Evolutionary conservation across 768 basidiomycete genomes (phyloP).

Genomic region (Macrolepiota fuliginosa): DNA sequence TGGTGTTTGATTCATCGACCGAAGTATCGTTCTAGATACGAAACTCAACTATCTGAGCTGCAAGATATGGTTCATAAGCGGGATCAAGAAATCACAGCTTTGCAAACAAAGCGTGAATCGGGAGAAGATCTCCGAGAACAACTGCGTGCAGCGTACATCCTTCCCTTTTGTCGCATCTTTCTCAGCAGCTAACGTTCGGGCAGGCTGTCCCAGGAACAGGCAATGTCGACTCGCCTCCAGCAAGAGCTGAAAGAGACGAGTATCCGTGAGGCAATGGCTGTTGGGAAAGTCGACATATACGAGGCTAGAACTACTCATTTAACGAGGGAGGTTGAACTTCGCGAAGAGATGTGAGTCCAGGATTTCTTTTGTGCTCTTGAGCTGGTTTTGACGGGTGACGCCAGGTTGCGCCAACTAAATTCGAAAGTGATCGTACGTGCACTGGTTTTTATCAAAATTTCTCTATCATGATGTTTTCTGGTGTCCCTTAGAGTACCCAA

Average conservation of each 20-base stretch:
- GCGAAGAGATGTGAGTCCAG: slow-evolving; percentile 11
- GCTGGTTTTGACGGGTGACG: neutral
- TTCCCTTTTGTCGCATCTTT: neutral
- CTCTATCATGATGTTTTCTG: slow-evolving; percentile 17
- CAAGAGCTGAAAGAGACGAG: slow-evolving; percentile 9
- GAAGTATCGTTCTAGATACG: slow-evolving; percentile 12
- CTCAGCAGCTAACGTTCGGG: neutral
- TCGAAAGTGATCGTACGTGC: slow-evolving; percentile 1
- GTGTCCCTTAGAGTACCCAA: slow-evolving; percentile 37
- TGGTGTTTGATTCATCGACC: neutral
- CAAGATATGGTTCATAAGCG: slow-evolving; percentile 23
- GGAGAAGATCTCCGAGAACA: slow-evolving; percentile 12
- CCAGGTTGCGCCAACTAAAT: slow-evolving; percentile 3
- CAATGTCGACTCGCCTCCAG: neutral
- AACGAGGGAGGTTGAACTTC: neutral
- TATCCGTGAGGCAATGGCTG: neutral
- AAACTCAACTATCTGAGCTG: slow-evolving; percentile 19
- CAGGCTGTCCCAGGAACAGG: slow-evolving; percentile 8
- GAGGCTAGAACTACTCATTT: slow-evolving; percentile 6
- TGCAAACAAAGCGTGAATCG: slow-evolving; percentile 21
- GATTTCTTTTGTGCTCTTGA: neutral
- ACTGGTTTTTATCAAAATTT: neutral
- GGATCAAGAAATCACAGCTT: slow-evolving; percentile 22
- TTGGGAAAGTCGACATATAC: slow-evolving; percentile 2
- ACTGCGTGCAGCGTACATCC: slow-evolving; percentile 1